phyloP scores from a whole-genome alignment of 805 yeast species.

The Saturnispora besseyi region DNA sequence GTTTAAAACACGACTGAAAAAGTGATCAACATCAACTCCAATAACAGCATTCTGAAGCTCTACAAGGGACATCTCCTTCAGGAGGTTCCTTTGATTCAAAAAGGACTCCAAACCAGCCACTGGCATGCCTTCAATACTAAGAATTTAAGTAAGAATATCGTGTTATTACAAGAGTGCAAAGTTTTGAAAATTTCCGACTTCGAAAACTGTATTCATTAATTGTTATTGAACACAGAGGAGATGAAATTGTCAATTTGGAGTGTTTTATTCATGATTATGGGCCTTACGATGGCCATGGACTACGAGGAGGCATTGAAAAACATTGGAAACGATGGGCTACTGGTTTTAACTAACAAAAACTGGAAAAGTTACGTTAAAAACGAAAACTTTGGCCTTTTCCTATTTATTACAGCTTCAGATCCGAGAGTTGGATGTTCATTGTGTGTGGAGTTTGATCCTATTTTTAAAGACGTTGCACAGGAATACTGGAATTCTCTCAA shows the following conservation, averaged over 20 bases:
- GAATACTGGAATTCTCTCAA: conserved; percentile 42
- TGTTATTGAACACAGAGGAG: not conserved
- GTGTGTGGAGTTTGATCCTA: conserved; percentile 65
- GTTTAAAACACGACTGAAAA: conserved; percentile 52
- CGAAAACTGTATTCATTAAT: not conserved
- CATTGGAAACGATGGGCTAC: conserved; percentile 11
- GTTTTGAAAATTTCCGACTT: not conserved
- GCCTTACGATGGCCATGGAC: conserved; percentile 14
- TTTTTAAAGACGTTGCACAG: conserved; percentile 47
- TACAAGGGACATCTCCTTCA: conserved; percentile 50
- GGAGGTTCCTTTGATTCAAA: conserved; percentile 16
- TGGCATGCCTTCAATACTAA: not conserved
- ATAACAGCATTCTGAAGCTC: conserved; percentile 55
- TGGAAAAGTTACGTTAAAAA: conserved; percentile 49
- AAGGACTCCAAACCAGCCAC: conserved; percentile 1
- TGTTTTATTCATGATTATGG: conserved; percentile 8
- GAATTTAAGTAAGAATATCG: not conserved
- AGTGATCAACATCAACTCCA: conserved; percentile 82
- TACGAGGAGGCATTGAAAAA: conserved; percentile 14
- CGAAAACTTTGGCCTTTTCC: conserved; percentile 55
- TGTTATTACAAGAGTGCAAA: not conserved
- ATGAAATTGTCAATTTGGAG: not conserved
- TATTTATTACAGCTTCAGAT: conserved; percentile 65
- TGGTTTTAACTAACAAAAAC: conserved; percentile 46
- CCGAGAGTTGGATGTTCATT: conserved; percentile 67